Evolutionary conservation across 2,329 filamentous ascomycete genomes (phyloP), one percentile per base, ranked within the genome.

Genomic region (Amauroascus niger): DNA sequence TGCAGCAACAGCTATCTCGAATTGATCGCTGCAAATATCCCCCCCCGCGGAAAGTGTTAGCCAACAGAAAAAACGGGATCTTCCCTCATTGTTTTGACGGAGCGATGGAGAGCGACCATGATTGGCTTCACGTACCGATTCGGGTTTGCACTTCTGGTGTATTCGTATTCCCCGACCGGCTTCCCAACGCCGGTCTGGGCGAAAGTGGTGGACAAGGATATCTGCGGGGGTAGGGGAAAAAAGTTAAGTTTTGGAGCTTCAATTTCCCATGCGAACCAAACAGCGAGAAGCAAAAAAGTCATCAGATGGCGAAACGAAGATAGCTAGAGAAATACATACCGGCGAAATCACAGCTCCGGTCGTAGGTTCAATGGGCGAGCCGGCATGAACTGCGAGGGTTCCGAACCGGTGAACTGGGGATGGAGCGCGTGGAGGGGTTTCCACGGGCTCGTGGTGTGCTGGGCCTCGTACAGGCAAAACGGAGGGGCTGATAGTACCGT

Each of bases 301-400:
- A 33, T 16, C 44, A 13, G 33, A 35, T 13, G n/a, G 11, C 24
- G 11, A 8, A 39, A 28, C 32, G 9, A 22, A 24, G 14, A 18
- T 13, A 46, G 4, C 20, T 24, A 7, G 28, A 45, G 16, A 24
- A 33, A 35, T 30, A 13, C 51, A 49, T 67, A 82, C 79, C 63
- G 93, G 75, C 72, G 93, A 88, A 69, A 98, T 98, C 64, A 98
- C 93, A 61, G 93, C 93, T 59, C 93, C 93, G 22, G 91, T 98
- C 39, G 81, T 76, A 46, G 91, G 87, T 73, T 98, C 93, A 69
- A 94, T 87, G 63, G 88, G 88, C 41, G 88, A 81, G 57, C 93
- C 93, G 59, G 91, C 90, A 72, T 98, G 93, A 18, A 98, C 93
- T 54, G 93, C 93, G 58, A 94, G 80, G 46, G 93, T 98, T 57